These are phyloP conservation scores for Annulohypoxylon truncatum DNA, from an alignment of 2,329 filamentous ascomycete species.

Conservation along the genomic window DNA sequence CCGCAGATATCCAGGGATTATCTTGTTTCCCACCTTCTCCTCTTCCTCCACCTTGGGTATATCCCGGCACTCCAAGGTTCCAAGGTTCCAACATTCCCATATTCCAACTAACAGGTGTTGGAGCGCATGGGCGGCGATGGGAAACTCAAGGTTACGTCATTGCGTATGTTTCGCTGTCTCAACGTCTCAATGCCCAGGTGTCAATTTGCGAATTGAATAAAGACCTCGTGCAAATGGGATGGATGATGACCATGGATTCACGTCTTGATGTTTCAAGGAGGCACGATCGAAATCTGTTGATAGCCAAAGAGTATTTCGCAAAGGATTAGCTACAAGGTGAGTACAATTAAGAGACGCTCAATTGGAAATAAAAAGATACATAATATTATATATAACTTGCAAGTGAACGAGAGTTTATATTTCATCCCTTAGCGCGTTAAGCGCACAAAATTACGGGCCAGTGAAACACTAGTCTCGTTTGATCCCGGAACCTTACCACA, in stretches of 20 bases:
- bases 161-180: neutral
- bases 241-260: neutral
- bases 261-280: neutral
- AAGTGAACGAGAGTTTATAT: neutral
- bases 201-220: neutral
- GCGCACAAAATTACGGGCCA: neutral
- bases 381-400: too few relatives aligned
- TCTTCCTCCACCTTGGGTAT: neutral
- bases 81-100: neutral
- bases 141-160: neutral
- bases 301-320: neutral
- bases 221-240: neutral
- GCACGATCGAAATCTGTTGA: neutral
- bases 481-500: neutral
- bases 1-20: neutral
- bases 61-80: neutral
- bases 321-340: too few relatives aligned
- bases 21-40: neutral
- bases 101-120: neutral
- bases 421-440: constrained; percentile 2
- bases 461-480: neutral
- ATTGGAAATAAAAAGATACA: neutral
- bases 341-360: neutral
- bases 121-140: neutral
- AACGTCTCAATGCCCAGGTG: neutral